Evolutionary conservation across 179 eudicot genomes (phyloP).

Genomic region (Spinacia oleracea): DNA sequence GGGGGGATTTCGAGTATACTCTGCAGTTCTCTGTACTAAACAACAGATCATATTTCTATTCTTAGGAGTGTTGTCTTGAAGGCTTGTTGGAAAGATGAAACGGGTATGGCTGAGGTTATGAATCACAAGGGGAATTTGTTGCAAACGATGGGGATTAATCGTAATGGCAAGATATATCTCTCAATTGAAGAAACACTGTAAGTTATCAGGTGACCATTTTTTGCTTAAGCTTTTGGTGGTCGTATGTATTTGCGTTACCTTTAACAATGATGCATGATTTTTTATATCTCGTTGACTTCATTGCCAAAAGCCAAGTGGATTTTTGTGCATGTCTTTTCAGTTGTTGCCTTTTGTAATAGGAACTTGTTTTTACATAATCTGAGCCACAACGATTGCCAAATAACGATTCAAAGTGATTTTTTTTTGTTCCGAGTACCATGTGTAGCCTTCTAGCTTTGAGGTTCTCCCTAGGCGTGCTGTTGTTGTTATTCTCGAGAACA

Average conservation of each 20-base stretch:
- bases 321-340: too few species aligned
- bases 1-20: neutral
- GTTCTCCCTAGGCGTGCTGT: too few species aligned
- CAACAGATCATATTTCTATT: neutral
- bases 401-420: neutral
- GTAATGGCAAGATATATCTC: constrained; percentile 56
- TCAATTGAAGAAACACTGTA: constrained; percentile 80
- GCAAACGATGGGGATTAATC: constrained; percentile 68
- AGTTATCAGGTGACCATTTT: constrained; percentile 27
- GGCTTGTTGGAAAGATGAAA: constrained; percentile 64
- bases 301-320: neutral
- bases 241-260: neutral
- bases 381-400: neutral
- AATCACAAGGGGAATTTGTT: constrained; percentile 66
- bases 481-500: neutral
- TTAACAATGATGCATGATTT: neutral
- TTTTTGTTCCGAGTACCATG: neutral
- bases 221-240: neutral
- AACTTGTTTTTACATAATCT: neutral
- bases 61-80: constrained; percentile 56
- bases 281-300: neutral
- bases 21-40: neutral
- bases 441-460: neutral
- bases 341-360: neutral
- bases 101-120: constrained; percentile 79